phyloP scores from a whole-genome alignment of 108 stramenopile genomes.

The Conticribra weissflogii region DNA sequence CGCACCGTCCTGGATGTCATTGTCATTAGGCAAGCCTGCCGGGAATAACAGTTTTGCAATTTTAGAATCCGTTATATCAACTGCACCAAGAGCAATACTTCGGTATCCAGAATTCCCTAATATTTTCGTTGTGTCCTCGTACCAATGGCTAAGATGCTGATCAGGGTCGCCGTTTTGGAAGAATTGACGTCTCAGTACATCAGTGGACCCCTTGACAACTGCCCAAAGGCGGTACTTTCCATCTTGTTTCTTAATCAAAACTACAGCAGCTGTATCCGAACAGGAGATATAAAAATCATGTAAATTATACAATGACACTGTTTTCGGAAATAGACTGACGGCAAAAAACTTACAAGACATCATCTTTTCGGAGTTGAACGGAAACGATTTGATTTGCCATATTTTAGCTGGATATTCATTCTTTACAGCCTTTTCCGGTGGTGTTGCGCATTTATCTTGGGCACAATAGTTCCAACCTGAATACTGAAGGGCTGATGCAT shows the following conservation, averaged over 20 bases:
- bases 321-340: too few relatives aligned
- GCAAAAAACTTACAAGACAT: too few relatives aligned
- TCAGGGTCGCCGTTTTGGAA: slow-evolving; percentile 11
- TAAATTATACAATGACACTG: too few relatives aligned
- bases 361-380: slow-evolving; percentile 62
- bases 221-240: slow-evolving; percentile 35
- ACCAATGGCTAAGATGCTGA: slow-evolving; percentile 6
- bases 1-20: slow-evolving; percentile 1
- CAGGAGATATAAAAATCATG: too few relatives aligned
- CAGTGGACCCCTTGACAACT: slow-evolving; percentile 63
- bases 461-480: slow-evolving; percentile 63
- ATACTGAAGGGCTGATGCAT: slow-evolving; percentile 52
- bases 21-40: slow-evolving; percentile 36
- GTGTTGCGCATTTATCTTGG: slow-evolving; percentile 4
- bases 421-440: neutral
- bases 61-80: slow-evolving; percentile 44
- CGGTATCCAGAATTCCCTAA: slow-evolving; percentile 56
- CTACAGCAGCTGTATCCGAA: too few relatives aligned
- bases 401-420: slow-evolving; percentile 19
- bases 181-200: slow-evolving; percentile 32
- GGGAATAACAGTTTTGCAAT: slow-evolving; percentile 44
- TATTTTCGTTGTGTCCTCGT: slow-evolving; percentile 27
- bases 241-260: slow-evolving; percentile 40
- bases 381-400: slow-evolving; percentile 71
- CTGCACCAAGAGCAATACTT: slow-evolving; percentile 49